These are phyloP conservation scores for Sherardia arvensis DNA, from an alignment of 257 asterid genomes.

Conservation along the genomic window DNA sequence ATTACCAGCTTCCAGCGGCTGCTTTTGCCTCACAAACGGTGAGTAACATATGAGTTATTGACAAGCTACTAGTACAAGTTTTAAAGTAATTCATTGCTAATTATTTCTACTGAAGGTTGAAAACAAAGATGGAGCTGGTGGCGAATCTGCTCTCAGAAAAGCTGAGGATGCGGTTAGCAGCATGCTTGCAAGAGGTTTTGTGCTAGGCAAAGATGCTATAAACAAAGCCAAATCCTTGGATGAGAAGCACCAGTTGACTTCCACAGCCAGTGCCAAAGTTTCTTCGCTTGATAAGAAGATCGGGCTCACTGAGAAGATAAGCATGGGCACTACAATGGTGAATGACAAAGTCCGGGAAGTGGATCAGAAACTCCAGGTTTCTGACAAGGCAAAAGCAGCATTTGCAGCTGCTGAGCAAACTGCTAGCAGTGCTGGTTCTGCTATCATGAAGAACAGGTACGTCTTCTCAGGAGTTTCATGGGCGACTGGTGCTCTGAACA, in stretches of 20 bases:
- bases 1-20: conserved; percentile 69
- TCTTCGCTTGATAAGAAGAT: conserved; percentile 60
- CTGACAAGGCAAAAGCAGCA: conserved; percentile 84
- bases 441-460: conserved; percentile 87
- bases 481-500: conserved; percentile 79
- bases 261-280: conserved; percentile 79
- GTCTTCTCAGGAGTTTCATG: conserved; percentile 70
- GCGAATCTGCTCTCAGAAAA: conserved; percentile 62
- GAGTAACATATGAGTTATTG: conserved; percentile 8
- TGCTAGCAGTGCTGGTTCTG: conserved; percentile 69
- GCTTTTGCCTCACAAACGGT: conserved; percentile 53
- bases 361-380: conserved; percentile 77
- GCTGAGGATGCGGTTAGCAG: conserved; percentile 91
- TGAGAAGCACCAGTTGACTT: conserved; percentile 74
- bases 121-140: conserved; percentile 30
- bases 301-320: conserved; percentile 71
- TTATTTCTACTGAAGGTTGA: conserved; percentile 32
- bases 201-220: conserved; percentile 77
- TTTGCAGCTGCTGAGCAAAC: conserved; percentile 79
- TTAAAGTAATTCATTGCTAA: conserved; percentile 6
- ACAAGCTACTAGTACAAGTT: conserved; percentile 2
- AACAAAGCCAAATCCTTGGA: conserved; percentile 70
- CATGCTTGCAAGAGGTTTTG: conserved; percentile 87
- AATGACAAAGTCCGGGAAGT: conserved; percentile 76
- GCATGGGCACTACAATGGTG: conserved; percentile 65